Evolutionary conservation across 2,329 filamentous ascomycete genomes (phyloP).

Genomic region (Saccharata proteae): DNA sequence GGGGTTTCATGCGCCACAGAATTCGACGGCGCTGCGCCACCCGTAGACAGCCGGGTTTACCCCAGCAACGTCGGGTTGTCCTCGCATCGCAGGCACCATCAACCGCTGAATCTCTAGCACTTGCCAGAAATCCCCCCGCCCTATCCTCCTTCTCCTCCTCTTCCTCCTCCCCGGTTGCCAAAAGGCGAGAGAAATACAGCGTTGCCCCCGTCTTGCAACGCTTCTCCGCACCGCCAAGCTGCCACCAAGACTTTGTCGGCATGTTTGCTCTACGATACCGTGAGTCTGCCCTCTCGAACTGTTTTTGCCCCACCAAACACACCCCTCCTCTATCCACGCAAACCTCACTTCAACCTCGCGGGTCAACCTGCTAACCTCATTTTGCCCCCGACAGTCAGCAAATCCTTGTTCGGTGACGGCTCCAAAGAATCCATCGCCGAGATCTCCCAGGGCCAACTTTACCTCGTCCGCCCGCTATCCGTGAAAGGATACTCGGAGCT

Average conservation of each 20-base stretch:
- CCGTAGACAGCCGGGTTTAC: no score
- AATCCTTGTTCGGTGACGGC: constrained; percentile 79
- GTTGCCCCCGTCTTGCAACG: no score
- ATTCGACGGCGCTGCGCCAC: no score
- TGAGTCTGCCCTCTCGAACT: constrained; percentile 23
- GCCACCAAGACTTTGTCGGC: constrained; percentile 7
- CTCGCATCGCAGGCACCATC: no score
- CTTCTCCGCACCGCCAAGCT: constrained; percentile 2
- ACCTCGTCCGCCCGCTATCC: constrained; percentile 86
- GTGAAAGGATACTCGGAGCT: constrained; percentile 97
- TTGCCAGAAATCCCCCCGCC: no score
- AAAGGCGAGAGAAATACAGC: no score
- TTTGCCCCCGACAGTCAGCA: constrained; percentile 58
- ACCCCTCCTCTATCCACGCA: constrained; percentile 8
- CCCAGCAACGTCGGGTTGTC: no score
- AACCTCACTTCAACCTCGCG: constrained; percentile 15
- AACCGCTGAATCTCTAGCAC: no score
- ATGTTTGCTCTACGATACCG: constrained; percentile 31
- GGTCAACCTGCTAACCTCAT: constrained; percentile 9
- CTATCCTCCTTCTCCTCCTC: no score
- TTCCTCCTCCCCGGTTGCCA: no score
- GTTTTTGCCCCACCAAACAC: constrained; percentile 12
- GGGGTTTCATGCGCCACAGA: no score
- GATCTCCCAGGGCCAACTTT: constrained; percentile 89
- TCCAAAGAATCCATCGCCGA: constrained; percentile 91